phyloP scores from a whole-genome alignment of 129 eudicot species.

The Gnaphalium uliginosum region DNA sequence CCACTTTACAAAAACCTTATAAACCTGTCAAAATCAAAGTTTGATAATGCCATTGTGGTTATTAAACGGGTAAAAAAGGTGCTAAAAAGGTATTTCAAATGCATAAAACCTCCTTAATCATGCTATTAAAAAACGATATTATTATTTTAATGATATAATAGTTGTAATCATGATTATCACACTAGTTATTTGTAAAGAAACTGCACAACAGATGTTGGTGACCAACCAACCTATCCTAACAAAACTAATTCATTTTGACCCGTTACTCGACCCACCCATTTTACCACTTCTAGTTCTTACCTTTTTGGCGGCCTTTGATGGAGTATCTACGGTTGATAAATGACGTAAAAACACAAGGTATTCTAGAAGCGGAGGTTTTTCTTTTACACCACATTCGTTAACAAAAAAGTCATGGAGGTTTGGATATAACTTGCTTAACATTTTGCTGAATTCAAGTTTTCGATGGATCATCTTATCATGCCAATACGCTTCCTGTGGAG shows the following conservation, averaged over 20 bases:
- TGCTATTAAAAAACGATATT: no score
- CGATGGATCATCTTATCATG: conserved; percentile 49
- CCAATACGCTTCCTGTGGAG: conserved; percentile 83
- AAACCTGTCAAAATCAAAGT: conserved; percentile 47
- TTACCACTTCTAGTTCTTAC: conserved; percentile 37
- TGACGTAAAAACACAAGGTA: conserved; percentile 68
- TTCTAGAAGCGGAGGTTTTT: conserved; percentile 57
- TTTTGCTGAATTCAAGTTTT: conserved; percentile 38
- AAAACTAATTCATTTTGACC: no score
- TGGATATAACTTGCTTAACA: conserved; percentile 64
- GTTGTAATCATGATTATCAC: no score
- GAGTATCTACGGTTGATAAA: conserved; percentile 55
- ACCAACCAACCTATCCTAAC: no score
- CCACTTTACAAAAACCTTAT: conserved; percentile 65
- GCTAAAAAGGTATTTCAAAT: no score
- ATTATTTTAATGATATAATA: no score
- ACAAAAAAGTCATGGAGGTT: conserved; percentile 76
- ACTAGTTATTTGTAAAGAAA: no score
- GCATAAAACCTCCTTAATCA: no score
- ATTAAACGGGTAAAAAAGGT: not conserved
- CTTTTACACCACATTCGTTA: conserved; percentile 75
- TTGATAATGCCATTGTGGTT: conserved; percentile 1
- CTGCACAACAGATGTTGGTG: no score
- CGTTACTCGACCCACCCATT: not conserved
- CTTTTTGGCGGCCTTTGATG: conserved; percentile 60